These are phyloP conservation scores for Tylopilus cervinicoccineus DNA, from an alignment of 768 basidiomycete genomes.

Conservation along the genomic window DNA sequence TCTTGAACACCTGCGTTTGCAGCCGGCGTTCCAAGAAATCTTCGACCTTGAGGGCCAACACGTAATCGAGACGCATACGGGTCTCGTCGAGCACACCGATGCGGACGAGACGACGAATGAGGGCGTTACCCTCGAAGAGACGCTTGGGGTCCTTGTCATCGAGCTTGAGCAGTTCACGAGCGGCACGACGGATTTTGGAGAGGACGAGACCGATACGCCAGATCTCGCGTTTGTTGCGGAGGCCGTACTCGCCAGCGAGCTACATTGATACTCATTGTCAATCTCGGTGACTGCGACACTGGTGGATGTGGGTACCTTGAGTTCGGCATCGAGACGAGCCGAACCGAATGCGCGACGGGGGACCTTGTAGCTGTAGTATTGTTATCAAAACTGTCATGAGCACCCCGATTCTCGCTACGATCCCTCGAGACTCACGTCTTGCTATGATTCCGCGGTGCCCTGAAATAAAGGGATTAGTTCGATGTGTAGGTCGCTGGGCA, in stretches of 20 bases:
- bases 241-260: slow-evolving; percentile 99
- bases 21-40: slow-evolving; percentile 99
- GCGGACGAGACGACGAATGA: slow-evolving; percentile 94
- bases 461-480: slow-evolving; percentile 35
- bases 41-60: slow-evolving; percentile 97
- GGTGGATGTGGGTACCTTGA: slow-evolving; percentile 65
- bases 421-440: slow-evolving; percentile 91
- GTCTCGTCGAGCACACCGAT: slow-evolving; percentile 99
- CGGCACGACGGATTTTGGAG: slow-evolving; percentile 99
- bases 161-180: slow-evolving; percentile 99
- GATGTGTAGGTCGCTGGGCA: background rate
- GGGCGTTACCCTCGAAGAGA: slow-evolving; percentile 98
- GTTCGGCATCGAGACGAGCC: slow-evolving; percentile 97
- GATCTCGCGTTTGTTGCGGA: slow-evolving; percentile 99
- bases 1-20: slow-evolving; percentile 99
- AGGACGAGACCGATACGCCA: slow-evolving; percentile 98
- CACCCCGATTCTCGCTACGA: slow-evolving; percentile 64
- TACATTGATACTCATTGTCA: slow-evolving; percentile 29
- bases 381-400: slow-evolving; percentile 53
- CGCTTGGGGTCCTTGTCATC: slow-evolving; percentile 99
- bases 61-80: slow-evolving; percentile 99
- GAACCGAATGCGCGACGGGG: slow-evolving; percentile 96
- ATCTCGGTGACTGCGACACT: background rate
- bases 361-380: slow-evolving; percentile 88
- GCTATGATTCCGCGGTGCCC: slow-evolving; percentile 89